Evolutionary conservation across 2,329 filamentous ascomycete species (phyloP), one percentile per base, ranked within the genome.

Genomic region (Orbilia oligospora): DNA sequence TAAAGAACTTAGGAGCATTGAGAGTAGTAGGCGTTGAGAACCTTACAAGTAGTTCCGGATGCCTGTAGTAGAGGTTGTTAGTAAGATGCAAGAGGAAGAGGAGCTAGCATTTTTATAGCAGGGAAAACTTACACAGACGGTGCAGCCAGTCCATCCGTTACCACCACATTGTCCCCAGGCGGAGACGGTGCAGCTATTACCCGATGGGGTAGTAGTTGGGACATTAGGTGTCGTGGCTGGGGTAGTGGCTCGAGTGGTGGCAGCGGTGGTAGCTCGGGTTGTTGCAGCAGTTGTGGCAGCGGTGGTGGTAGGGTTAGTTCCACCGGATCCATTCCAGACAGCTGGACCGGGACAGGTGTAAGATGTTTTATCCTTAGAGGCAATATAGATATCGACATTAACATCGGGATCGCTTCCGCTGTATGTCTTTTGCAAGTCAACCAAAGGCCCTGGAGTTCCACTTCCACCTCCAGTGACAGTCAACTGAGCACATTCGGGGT

Each of bases 401-500:
- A 82, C 76, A 44, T 76, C 78, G 10, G 81, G 81, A 63, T 81
- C 81, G 44, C 55, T 58, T 51, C 71, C 68, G 18, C 41, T 65
- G 46, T 80, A 81, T 2, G 77, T 79, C 46, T 71, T 80, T 27
- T 76, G 87, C 67, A 89, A 88, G 9, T 83, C 85, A 3, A 86
- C 85, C 33, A 88, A 80, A 65, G 83, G 86, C 9, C 84, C 82
- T 0, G 88, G 87, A 6, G 82, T 81, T 2, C 84, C 85, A 10
- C 83, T 85, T 9, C 88, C 88, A 33, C 84, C 85, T 20, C 87
- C 88, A 2, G 86, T 86, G 12, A 89, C 85, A 18, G 83, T 85
- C 53, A 89, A 82, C 82, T 89, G 88, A 0, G 87, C 88, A 80
- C 88, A 89, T 83, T 89, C 88, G 12, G 87, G 86, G 81, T 89